Evolutionary conservation across 1,139 yeast species (phyloP).

Genomic region (Suhomyces kunorum): DNA sequence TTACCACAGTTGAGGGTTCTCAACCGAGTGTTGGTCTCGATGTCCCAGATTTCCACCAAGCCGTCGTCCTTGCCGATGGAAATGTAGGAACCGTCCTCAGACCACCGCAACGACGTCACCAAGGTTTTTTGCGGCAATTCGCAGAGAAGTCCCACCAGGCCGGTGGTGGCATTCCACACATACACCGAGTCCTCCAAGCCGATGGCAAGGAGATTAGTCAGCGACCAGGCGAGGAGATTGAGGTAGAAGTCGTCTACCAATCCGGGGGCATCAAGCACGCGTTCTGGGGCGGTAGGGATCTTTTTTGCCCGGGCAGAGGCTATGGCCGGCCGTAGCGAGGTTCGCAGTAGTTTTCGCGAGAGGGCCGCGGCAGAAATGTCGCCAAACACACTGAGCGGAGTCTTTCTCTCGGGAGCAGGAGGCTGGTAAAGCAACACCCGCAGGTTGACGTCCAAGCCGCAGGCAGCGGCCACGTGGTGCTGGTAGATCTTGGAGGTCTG

Average conservation of each 20-base stretch:
- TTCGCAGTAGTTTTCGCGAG: slow-evolving; percentile 14
- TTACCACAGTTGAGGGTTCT: slow-evolving; percentile 77
- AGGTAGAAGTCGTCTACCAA: slow-evolving; percentile 89
- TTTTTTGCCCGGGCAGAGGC: slow-evolving; percentile 63
- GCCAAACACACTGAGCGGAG: slow-evolving; percentile 53
- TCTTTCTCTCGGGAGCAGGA: slow-evolving; percentile 72
- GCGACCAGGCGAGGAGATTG: slow-evolving; percentile 87
- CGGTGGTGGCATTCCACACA: slow-evolving; percentile 89
- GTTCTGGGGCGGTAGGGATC: slow-evolving; percentile 85
- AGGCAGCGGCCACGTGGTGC: slow-evolving; percentile 89
- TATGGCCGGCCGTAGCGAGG: slow-evolving; percentile 43
- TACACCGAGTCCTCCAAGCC: slow-evolving; percentile 85
- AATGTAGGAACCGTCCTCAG: slow-evolving; percentile 85
- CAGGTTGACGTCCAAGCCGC: slow-evolving; percentile 84
- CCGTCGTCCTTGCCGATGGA: slow-evolving; percentile 89
- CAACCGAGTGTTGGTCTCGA: slow-evolving; percentile 69
- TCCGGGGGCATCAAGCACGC: slow-evolving; percentile 96
- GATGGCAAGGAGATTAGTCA: slow-evolving; percentile 79
- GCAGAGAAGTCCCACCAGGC: slow-evolving; percentile 71
- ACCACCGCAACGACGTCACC: slow-evolving; percentile 85
- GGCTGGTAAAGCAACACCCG: slow-evolving; percentile 88
- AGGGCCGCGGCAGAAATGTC: slow-evolving; percentile 18
- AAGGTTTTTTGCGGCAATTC: slow-evolving; percentile 53
- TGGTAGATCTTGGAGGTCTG: slow-evolving; percentile 74
- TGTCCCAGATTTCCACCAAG: slow-evolving; percentile 89